Conservation (phyloP, 371 early-diverging fungal species). For the Chytridium lagenaria region DNA sequence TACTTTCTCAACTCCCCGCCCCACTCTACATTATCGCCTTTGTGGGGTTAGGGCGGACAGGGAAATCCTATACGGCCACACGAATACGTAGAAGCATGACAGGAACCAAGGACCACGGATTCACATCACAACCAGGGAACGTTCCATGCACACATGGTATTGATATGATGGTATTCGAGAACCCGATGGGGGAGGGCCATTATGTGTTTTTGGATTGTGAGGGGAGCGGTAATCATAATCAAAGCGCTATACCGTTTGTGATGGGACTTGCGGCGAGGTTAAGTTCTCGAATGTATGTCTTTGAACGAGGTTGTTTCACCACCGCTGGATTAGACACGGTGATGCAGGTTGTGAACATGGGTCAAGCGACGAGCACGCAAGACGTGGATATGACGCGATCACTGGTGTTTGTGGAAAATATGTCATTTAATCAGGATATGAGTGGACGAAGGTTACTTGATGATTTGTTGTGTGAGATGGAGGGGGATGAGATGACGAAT, state of each 20-base stretch:
- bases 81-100: constrained; percentile 37
- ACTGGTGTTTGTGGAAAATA: constrained; percentile 55
- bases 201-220: constrained; percentile 59
- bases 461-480: constrained; percentile 49
- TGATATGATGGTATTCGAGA: constrained; percentile 55
- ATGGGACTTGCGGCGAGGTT: constrained; percentile 58
- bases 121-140: constrained; percentile 49
- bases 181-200: constrained; percentile 48
- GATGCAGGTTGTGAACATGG: constrained; percentile 61
- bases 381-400: constrained; percentile 47
- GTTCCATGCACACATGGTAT: constrained; percentile 60
- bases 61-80: constrained; percentile 53
- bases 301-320: constrained; percentile 59
- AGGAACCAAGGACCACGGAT: constrained; percentile 40
- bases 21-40: constrained; percentile 56
- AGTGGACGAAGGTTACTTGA: constrained; percentile 43
- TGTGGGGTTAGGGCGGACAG: constrained; percentile 55
- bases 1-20: constrained; percentile 47
- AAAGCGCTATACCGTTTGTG: constrained; percentile 58
- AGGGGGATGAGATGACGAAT: constrained; percentile 59
- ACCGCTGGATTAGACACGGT: constrained; percentile 58
- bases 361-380: constrained; percentile 40
- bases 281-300: constrained; percentile 50
- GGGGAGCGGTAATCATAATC: constrained; percentile 58
- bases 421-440: constrained; percentile 55